These are phyloP conservation scores for Besnoitia besnoiti DNA, from an alignment of 169 alveolate genomes.

Conservation along the genomic window DNA sequence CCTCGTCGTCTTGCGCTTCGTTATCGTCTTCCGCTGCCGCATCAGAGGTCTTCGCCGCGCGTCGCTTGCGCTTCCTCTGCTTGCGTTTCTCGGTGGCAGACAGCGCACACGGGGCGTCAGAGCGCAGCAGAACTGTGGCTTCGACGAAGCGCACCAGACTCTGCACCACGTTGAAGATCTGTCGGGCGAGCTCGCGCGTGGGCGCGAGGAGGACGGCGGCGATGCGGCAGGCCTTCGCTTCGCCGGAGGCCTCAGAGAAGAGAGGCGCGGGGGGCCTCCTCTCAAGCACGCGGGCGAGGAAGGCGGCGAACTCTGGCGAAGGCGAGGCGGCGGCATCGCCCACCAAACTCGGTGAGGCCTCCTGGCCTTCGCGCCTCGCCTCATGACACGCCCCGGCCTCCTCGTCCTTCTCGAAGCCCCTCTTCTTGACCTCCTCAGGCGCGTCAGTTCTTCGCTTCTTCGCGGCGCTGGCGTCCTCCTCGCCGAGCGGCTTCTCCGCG, in stretches of 20 bases:
- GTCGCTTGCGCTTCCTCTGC: neutral
- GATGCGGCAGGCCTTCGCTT: constrained; percentile 69
- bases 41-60: neutral
- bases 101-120: neutral
- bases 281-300: neutral
- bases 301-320: neutral
- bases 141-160: neutral
- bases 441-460: too few species aligned
- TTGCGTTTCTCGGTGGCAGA: neutral
- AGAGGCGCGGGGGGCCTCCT: neutral
- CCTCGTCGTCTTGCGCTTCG: neutral
- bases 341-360: too few species aligned
- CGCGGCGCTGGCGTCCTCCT: too few species aligned
- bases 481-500: too few species aligned
- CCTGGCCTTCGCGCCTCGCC: too few species aligned
- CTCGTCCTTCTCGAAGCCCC: too few species aligned
- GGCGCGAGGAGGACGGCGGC: constrained; percentile 91
- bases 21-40: neutral
- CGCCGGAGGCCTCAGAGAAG: neutral
- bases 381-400: too few species aligned
- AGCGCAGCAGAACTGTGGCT: neutral
- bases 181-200: constrained; percentile 91
- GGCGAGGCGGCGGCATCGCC: neutral
- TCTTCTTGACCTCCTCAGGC: too few species aligned
- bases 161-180: constrained; percentile 78